These are phyloP conservation scores for Hysterangium stoloniferum DNA, from an alignment of 768 basidiomycete species.

Conservation along the genomic window DNA sequence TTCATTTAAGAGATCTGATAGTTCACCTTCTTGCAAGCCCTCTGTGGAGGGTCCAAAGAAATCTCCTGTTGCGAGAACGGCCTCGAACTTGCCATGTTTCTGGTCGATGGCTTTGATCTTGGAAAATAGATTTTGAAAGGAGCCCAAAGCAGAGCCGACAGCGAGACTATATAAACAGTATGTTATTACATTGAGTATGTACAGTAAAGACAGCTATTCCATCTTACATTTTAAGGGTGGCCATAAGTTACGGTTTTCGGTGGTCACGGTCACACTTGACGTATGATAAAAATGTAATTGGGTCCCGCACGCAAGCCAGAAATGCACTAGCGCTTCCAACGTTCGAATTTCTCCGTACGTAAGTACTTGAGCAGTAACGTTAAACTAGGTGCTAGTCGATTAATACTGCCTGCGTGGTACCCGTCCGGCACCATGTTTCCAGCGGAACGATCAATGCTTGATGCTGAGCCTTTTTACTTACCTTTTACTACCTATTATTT, in stretches of 20 bases:
- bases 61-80: conserved; percentile 75
- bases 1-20: conserved; percentile 56
- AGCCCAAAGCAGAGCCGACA: conserved; percentile 73
- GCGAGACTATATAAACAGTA: conserved; percentile 41
- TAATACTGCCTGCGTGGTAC: no score
- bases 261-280: no score
- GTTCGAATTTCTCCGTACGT: no score
- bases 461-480: no score
- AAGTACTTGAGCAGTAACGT: no score
- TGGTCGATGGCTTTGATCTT: conserved; percentile 81
- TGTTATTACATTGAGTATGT: conserved; percentile 6
- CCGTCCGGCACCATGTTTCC: no score
- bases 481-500: no score
- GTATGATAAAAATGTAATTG: no score
- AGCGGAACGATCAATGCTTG: no score
- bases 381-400: no score
- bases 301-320: no score
- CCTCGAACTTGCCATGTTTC: conserved; percentile 91
- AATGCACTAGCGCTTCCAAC: no score
- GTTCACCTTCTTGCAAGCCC: conserved; percentile 39
- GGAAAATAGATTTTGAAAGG: conserved; percentile 62
- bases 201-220: not conserved
- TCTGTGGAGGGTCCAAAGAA: conserved; percentile 63
- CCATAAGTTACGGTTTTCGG: not conserved
- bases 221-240: conserved; percentile 8